Evolutionary conservation across 1,284 basidiomycete species (phyloP), one percentile per base, ranked within the genome.

Genomic region (Puccinia horiana): DNA sequence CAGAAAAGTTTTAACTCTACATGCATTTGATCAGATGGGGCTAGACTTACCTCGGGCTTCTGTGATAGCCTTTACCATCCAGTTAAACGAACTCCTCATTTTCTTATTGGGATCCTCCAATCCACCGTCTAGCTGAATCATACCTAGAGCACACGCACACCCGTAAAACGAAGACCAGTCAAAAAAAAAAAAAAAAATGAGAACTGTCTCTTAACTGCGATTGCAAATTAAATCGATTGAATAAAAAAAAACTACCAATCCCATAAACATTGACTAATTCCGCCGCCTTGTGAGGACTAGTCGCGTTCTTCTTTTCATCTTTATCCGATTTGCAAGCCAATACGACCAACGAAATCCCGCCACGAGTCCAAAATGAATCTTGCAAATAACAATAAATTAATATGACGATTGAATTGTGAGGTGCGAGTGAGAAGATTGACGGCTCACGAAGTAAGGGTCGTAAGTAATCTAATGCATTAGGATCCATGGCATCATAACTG

Each of bases 41-140:
- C 32, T 16, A 29, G 12, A 58, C 58, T 49, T 56, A 84, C 85
- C 86, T 76, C 85, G 83, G 23, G 83, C 83, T 44, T 85, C 83
- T 77, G 85, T 80, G 37, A 86, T 85, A 37, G 83, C 83, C n/a
- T 84, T 67, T 12, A 86, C 82, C 20, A 86, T 72, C 84, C 85
- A 86, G n/a, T 84, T 84, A 56, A 86, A 85, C 67, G 84, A 84
- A 35, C 85, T 84, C 58, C 84, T 84, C 78, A 85, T 84, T 65
- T 86, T 86, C 29, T 84, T 77, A 54, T 79, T 65, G 11, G 84
- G 78, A 49, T 86, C 86, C 18, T 85, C 85, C 0, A 84, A 23
- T 0, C 86, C 86, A 0, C 86, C 86, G 58, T 86, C 86, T 35
- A 86, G 84, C 61, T 84, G 83, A 12, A 86, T 85, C 54, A 86